A percentile compares a stretch with the other conserved stretches of the same genome.
Evolutionary conservation across 2,329 filamentous ascomycete genomes (phyloP).

Genomic region (Dactylellina sp.): DNA sequence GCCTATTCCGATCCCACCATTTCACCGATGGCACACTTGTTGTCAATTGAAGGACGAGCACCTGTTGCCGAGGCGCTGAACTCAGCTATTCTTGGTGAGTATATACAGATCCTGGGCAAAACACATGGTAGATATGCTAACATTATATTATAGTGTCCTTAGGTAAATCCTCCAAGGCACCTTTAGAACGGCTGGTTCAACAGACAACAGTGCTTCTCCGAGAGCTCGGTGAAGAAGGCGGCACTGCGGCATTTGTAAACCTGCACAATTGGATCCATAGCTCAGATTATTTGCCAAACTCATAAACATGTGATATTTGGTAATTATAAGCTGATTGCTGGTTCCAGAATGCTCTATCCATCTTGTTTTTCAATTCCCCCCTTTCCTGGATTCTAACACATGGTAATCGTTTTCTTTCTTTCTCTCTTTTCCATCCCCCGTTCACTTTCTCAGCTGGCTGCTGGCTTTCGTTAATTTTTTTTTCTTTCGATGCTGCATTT

Average conservation of each 20-base stretch:
- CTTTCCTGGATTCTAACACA: constrained; percentile 32
- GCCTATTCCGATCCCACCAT: constrained; percentile 85
- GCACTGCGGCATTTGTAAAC: constrained; percentile 84
- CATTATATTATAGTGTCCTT: constrained; percentile 75
- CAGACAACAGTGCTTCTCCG: constrained; percentile 89
- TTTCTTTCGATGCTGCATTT: constrained; percentile 42
- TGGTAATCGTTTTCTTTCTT: constrained; percentile 27
- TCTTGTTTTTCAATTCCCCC: constrained; percentile 18
- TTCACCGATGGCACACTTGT: constrained; percentile 79
- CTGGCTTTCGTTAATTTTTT: constrained; percentile 35
- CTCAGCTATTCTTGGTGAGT: constrained; percentile 84
- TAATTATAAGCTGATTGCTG: constrained; percentile 14
- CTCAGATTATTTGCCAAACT: constrained; percentile 43
- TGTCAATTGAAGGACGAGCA: constrained; percentile 79
- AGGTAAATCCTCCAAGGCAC: constrained; percentile 87
- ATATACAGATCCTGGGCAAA: neutral
- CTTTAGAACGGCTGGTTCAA: constrained; percentile 84
- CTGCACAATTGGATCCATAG: constrained; percentile 65
- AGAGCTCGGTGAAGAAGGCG: constrained; percentile 81
- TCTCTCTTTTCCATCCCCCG: constrained; percentile 6
- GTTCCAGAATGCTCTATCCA: neutral
- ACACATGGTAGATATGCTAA: constrained; percentile 3
- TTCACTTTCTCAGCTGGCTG: constrained; percentile 14
- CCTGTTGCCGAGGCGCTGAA: constrained; percentile 93
- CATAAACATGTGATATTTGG: constrained; percentile 14